Evolutionary conservation across 768 basidiomycete genomes (phyloP).

Genomic region (Gloeophyllum trabeum): DNA sequence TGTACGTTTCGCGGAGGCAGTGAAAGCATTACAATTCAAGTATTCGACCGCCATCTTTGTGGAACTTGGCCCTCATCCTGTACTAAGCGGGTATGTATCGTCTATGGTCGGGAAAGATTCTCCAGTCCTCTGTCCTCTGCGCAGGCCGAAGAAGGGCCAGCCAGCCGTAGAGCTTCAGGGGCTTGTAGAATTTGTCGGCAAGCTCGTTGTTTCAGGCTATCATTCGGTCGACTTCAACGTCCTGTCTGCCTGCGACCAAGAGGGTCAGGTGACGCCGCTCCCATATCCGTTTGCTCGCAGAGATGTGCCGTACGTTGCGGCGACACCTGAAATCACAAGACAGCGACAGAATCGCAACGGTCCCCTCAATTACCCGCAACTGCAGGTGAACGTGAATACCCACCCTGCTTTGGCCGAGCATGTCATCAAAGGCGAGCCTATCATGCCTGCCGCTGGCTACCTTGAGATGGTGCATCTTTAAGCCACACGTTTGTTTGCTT

Average conservation of each 20-base stretch:
- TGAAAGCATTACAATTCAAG: no score
- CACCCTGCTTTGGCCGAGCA: conserved; percentile 32
- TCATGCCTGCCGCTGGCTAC: conserved; percentile 35
- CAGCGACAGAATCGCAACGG: conserved; percentile 18
- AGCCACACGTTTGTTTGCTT: background rate
- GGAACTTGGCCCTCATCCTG: conserved; percentile 29
- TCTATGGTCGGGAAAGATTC: background rate
- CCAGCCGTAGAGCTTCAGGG: background rate
- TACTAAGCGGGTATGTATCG: conserved; percentile 9
- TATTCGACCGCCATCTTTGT: conserved; percentile 19
- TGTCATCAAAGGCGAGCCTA: conserved; percentile 30
- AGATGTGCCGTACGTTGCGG: conserved; percentile 12
- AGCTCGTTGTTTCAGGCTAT: background rate
- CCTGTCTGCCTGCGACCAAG: no score
- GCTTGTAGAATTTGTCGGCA: background rate
- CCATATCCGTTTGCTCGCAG: conserved; percentile 23
- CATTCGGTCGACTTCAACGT: background rate
- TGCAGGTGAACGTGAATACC: conserved; percentile 23
- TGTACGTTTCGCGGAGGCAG: conserved; percentile 24
- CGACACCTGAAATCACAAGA: conserved; percentile 6
- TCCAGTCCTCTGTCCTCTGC: background rate
- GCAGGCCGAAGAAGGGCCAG: background rate
- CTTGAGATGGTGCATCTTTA: conserved; percentile 22
- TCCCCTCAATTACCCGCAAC: conserved; percentile 22
- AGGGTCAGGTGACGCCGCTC: background rate